Evolutionary conservation across 148 eudicot species (phyloP), one percentile per base, ranked within the genome.

Genomic region (Rhododendron ovatum): DNA sequence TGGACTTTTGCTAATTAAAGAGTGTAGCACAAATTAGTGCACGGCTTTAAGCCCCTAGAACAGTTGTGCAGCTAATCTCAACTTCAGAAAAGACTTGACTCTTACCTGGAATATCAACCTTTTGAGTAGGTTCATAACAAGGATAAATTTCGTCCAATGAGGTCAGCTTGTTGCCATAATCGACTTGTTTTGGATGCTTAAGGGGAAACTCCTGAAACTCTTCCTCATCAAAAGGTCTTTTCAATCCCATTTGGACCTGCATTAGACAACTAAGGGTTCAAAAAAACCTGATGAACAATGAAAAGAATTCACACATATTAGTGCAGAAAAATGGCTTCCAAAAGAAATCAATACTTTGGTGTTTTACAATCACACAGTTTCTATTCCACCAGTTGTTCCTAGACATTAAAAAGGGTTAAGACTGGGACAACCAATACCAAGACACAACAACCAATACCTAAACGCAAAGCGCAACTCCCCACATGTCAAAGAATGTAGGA

Each of bases 181-280:
- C 87, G 11, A 83, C 79, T 71, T 84, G 89, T 88, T 82, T 91
- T 11, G 87, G 85, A 61, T 87, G 89, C 90, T 88, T 88, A 47
- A 84, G 63, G 20, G 91, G 87, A 82, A 73, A 37, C 84, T 90
- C 90, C 30, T 87, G 90, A 85, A 91, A 84, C 30, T 37, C 74
- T 28, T 86, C 91, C 78, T 82, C 91, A 30, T 87, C 89, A 26
- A 88, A 86, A 47, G 90, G 86, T 9, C 92, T 86, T 77, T 91
- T 91, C 71, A 77, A 67, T 78, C 92, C 93, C 93, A 91, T 91
- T 35, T 51, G 83, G 79, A 73, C 50, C 85, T 83, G 81, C 75
- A 65, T 33, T 65, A 48, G 47, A 80, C 50, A 87, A 48, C 39
- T n/a, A 28, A 26, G 51, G n/a, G 55, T 47, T 26, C 12, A 26